Evolutionary conservation across 2,329 filamentous ascomycete species (phyloP).

Genomic region (Paecilomyces variotii): DNA sequence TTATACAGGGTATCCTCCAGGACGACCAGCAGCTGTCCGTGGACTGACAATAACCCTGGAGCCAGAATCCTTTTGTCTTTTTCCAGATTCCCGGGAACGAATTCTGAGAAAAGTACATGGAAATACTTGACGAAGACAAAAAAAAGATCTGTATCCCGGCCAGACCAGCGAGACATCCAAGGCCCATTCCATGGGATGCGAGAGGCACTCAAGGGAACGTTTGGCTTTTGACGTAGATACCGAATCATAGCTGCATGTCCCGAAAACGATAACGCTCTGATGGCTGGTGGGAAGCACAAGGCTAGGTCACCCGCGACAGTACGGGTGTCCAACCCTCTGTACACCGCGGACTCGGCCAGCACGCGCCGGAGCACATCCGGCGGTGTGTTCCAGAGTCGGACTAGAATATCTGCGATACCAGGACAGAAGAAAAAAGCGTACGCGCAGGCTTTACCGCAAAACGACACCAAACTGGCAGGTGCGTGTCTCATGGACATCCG

Average conservation of each 20-base stretch:
- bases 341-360: conserved; percentile 59
- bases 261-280: conserved; percentile 54
- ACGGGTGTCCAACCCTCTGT: conserved; percentile 45
- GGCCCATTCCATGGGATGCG: conserved; percentile 77
- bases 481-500: conserved; percentile 76
- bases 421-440: conserved; percentile 93
- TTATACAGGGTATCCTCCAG: conserved; percentile 79
- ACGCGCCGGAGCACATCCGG: conserved; percentile 63
- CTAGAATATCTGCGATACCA: conserved; percentile 72
- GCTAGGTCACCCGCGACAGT: conserved; percentile 55
- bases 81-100: conserved; percentile 50
- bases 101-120: conserved; percentile 69
- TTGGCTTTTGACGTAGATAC: conserved; percentile 56
- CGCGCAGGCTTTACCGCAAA: conserved; percentile 82
- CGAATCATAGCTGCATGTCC: conserved; percentile 54
- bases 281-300: conserved; percentile 59
- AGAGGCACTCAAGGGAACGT: conserved; percentile 59
- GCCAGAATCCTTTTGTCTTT: conserved; percentile 54
- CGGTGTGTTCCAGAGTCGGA: conserved; percentile 70
- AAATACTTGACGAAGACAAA: conserved; percentile 89
- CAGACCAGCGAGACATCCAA: conserved; percentile 80
- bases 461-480: conserved; percentile 65
- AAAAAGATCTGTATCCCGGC: conserved; percentile 79
- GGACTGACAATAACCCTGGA: conserved; percentile 71
- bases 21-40: conserved; percentile 71